Evolutionary conservation across 1,284 basidiomycete species (phyloP).

Genomic region (Pyrrhoderma lamaoense): DNA sequence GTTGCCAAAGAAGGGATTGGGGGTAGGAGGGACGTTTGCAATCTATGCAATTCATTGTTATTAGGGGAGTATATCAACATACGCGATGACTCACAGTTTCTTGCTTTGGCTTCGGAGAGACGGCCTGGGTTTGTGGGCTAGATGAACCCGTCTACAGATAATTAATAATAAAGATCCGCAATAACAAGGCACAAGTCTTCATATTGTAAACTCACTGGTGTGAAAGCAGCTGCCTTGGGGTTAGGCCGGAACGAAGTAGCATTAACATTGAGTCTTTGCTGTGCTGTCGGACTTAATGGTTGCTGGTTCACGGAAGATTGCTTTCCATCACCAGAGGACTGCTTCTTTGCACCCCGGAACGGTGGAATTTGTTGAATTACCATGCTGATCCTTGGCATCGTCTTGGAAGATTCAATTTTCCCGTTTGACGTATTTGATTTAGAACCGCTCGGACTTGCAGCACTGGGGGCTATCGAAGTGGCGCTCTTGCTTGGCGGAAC

Average conservation of each 20-base stretch:
- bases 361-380: conserved; percentile 87
- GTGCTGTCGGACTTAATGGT: conserved; percentile 37
- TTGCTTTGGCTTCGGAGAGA: conserved; percentile 55
- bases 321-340: conserved; percentile 23
- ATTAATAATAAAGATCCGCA: neutral
- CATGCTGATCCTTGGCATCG: conserved; percentile 43
- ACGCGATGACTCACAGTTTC: conserved; percentile 36
- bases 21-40: conserved; percentile 30
- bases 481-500: conserved; percentile 17
- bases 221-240: conserved; percentile 71
- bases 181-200: neutral
- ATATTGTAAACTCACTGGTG: conserved; percentile 41
- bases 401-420: conserved; percentile 16
- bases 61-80: neutral
- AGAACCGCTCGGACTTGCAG: neutral
- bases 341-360: conserved; percentile 64
- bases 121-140: conserved; percentile 5
- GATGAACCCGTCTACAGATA: conserved; percentile 14
- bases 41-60: conserved; percentile 20
- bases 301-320: conserved; percentile 26
- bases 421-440: conserved; percentile 8
- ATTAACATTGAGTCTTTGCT: conserved; percentile 55
- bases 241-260: conserved; percentile 79
- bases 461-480: neutral
- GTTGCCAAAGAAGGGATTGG: conserved; percentile 85